These are phyloP conservation scores for Fusarium citri DNA, from an alignment of 2,329 filamentous ascomycete genomes.

Conservation along the genomic window DNA sequence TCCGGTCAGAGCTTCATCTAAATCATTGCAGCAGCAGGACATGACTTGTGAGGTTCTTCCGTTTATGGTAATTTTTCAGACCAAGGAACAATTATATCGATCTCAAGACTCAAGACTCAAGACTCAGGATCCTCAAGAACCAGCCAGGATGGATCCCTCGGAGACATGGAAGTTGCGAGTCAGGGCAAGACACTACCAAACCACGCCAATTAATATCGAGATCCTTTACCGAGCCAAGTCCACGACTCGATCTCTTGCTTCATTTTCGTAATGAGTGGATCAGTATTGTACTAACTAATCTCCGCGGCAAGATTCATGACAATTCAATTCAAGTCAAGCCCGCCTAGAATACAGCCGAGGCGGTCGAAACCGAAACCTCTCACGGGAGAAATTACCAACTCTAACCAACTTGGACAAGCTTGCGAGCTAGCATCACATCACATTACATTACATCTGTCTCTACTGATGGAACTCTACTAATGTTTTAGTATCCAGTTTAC, in stretches of 20 bases:
- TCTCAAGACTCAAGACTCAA: neutral
- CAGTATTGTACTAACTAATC: constrained; percentile 9
- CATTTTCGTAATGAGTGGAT: constrained; percentile 13
- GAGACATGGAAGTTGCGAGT: constrained; percentile 17
- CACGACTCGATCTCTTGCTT: constrained; percentile 16
- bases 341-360: constrained; percentile 2
- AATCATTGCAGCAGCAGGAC: neutral
- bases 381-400: constrained; percentile 1
- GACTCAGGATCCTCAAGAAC: neutral
- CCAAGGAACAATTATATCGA: neutral
- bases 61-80: neutral
- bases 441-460: neutral
- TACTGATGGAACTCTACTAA: neutral
- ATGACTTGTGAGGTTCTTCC: neutral
- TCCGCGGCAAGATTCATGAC: neutral
- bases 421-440: neutral
- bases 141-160: constrained; percentile 12
- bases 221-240: constrained; percentile 15
- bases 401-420: constrained; percentile 12
- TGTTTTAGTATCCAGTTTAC: neutral
- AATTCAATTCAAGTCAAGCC: neutral
- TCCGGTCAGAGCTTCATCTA: neutral
- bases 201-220: constrained; percentile 2
- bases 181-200: constrained; percentile 7
- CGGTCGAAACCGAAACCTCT: neutral